Percentiles rank a stretch among this genome's conserved stretches.
Conservation (phyloP, 495 filamentous ascomycete genomes). For the Penicillium egyptiacum region DNA sequence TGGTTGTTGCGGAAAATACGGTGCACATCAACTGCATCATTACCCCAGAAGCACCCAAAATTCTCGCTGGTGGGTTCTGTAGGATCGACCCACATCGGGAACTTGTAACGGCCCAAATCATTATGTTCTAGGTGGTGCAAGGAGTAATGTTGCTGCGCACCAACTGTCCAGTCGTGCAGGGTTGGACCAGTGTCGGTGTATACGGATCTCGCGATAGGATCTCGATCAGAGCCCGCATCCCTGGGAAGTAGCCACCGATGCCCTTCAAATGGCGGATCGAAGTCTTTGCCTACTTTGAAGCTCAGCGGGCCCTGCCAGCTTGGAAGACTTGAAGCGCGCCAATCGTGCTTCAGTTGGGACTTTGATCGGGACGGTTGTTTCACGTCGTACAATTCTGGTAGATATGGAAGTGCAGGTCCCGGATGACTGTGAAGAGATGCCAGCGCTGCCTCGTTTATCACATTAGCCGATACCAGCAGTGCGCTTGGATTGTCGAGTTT, state of each 20-base stretch:
- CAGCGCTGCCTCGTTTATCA: slow-evolving; percentile 47
- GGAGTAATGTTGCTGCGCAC: slow-evolving; percentile 56
- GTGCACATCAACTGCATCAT: slow-evolving; percentile 31
- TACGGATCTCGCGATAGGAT: slow-evolving; percentile 33
- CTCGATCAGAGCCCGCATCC: slow-evolving; percentile 24
- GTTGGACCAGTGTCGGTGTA: slow-evolving; percentile 36
- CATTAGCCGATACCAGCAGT: slow-evolving; percentile 53
- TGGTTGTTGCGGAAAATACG: slow-evolving; percentile 15
- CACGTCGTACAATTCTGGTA: slow-evolving; percentile 31
- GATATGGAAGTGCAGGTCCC: slow-evolving; percentile 39
- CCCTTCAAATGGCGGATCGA: slow-evolving; percentile 27
- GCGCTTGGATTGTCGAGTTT: slow-evolving; percentile 47
- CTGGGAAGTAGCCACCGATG: slow-evolving; percentile 36
- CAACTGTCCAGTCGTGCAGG: slow-evolving; percentile 49
- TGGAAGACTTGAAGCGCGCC: slow-evolving; percentile 34
- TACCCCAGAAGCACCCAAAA: slow-evolving; percentile 50
- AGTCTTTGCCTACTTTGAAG: slow-evolving; percentile 28
- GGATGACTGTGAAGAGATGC: slow-evolving; percentile 37
- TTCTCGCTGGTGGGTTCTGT: slow-evolving; percentile 44
- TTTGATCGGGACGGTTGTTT: slow-evolving; percentile 19
- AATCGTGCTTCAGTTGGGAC: slow-evolving; percentile 22
- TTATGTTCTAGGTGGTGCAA: slow-evolving; percentile 50
- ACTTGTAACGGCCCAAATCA: slow-evolving; percentile 50
- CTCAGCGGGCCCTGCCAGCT: slow-evolving; percentile 31
- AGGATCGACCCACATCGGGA: slow-evolving; percentile 50